These are phyloP conservation scores for Sequoiadendron giganteum DNA, from an alignment of 75 land plant species.

Conservation along the genomic window DNA sequence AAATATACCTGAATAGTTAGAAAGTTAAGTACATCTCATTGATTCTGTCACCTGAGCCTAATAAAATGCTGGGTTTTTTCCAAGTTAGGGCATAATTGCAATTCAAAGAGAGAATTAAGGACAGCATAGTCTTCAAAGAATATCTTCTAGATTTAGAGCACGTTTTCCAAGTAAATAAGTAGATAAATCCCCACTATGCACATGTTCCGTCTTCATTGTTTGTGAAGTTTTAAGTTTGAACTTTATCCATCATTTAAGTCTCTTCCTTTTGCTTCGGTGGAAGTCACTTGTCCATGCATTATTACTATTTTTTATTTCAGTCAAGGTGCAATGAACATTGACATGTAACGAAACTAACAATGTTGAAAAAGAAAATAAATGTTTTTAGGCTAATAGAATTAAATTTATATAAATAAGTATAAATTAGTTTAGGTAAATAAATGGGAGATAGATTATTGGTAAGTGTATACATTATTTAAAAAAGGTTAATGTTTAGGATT, in stretches of 20 bases:
- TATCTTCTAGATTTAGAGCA: background rate
- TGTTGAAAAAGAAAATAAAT: no score
- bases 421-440: no score
- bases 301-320: background rate
- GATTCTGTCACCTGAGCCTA: background rate
- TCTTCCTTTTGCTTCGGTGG: background rate
- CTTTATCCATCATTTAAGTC: background rate
- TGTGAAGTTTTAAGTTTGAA: no score
- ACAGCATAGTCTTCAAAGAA: background rate
- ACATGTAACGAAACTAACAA: no score
- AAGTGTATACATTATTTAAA: no score
- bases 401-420: no score
- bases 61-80: background rate
- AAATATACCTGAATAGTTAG: background rate
- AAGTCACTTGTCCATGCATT: no score
- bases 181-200: background rate
- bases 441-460: no score
- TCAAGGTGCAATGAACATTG: background rate
- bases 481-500: no score
- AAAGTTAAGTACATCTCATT: background rate
- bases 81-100: background rate
- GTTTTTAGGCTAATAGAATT: no score
- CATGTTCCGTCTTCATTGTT: background rate
- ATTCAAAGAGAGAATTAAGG: background rate
- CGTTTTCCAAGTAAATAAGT: background rate